Base-by-base conservation (phyloP, 2,329 filamentous ascomycete genomes). In the Pseudocercospora cruenta region DNA sequence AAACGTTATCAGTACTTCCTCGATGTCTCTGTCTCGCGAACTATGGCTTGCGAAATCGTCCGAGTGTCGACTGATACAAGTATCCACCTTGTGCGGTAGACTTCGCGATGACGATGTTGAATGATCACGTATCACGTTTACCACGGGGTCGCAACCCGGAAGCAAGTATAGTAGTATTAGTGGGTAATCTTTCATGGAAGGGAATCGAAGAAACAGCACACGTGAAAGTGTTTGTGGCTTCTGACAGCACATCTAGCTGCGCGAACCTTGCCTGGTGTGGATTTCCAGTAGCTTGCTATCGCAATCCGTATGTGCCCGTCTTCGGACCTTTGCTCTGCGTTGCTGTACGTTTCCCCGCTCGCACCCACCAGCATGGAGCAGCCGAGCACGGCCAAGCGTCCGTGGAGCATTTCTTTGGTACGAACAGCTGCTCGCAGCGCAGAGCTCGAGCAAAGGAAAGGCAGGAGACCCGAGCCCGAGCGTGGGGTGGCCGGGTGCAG, bases 391-490 rank as follows among this genome's bases (percentile, higher is more conserved):
- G 49, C 49, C 22, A 26, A 53, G 49, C 49, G 22, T 24, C 49
- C 24, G 49, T 54, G 49, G 54, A 58, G 54, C 54, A 58, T 58
- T 33, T 36, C 16, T 43, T 16, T 58, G 55, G 55, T 7, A 58
- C 55, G 55, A 58, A 58, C 55, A 58, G 55, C 55, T 58, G 55
- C 55, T 58, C 33, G 55, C 55, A 58, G 55, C 16, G 33, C 45
- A 49, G 28, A 58, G 55, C 31, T 43, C 54, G 54, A 58, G 54
- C n/a, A n/a, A 45, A 45, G 43, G 6, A 31, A 31, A 31, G 31
- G 31, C 49, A 57, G 24, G 53, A 55, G 22, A 16, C 53, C 53
- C 53, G 53, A 22, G 49, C 22, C 19, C 49, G 22, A 28, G 24
- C 14, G 45, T 47, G 45, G 45, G 45, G n/a, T 24, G 22, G 19